Evolutionary conservation across 805 yeast species (phyloP), one percentile per base, ranked within the genome.

Genomic region (Groenewaldozyma salmanticensis): DNA sequence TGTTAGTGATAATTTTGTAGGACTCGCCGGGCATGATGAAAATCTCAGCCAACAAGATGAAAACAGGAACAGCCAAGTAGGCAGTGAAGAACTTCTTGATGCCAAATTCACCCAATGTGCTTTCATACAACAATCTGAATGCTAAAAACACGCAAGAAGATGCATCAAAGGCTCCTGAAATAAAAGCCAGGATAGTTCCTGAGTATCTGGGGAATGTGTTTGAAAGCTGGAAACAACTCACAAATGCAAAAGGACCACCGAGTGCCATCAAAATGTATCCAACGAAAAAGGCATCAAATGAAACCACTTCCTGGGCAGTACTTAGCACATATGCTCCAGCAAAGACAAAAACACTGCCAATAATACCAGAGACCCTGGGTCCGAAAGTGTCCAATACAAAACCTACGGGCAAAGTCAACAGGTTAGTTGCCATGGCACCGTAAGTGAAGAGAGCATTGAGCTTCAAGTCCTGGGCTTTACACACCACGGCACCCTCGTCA

Each of bases 131-230:
- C 15, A 86, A 45, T 51, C 95, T 66, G 64, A 87, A 90, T 7
- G 74, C 51, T 51, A 86, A 66, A 55, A 88, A 88, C 36, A 88
- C 70, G 0, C 95, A 96, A n/a, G 94, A 77, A 1, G 95, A 83
- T 0, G 95, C 72, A 60, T 90, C 96, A 56, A 88, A 87, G 0
- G 95, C 87, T n/a, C 96, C 96, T 0, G 96, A 85, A 38, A 88
- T 63, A 15, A 85, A 61, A 0, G 96, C 95, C 49, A 87, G 63
- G 17, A 87, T 69, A 35, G 83, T 70, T 0, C 96, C 96, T 3
- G 94, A 81, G 52, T 74, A 75, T 33, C 74, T 72, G 2, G 95
- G 95, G 62, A 87, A 84, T 21, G 83, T 73, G 57, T 87, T 88
- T 4, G 96, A 83, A 57, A 88, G 67, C 55, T 88, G 96, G 70